phyloP scores from a whole-genome alignment of 352 stramenopile species.

The Plasmopara muralis region DNA sequence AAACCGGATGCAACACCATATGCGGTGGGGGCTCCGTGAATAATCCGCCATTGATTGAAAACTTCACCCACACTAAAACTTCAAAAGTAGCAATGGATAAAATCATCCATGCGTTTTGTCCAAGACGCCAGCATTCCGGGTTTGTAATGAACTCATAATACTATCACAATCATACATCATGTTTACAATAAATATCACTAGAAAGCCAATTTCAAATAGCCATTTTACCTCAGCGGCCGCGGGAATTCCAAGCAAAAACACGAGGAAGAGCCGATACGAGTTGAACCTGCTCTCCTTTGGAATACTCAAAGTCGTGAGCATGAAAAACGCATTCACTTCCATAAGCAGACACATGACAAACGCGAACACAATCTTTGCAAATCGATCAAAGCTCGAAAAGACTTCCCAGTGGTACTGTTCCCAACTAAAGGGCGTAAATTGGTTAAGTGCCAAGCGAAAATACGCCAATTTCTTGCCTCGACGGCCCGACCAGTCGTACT shows the following conservation, averaged over 20 bases:
- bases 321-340: conserved; percentile 92
- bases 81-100: conserved; percentile 71
- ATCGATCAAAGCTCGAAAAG: conserved; percentile 88
- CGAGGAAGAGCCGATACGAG: conserved; percentile 62
- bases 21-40: conserved; percentile 50
- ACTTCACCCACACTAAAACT: conserved; percentile 79
- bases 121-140: conserved; percentile 61
- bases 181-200: not conserved
- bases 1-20: conserved; percentile 51
- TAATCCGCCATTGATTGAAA: conserved; percentile 49
- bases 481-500: conserved; percentile 87
- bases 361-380: conserved; percentile 74
- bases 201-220: not conserved
- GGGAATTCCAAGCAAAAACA: conserved; percentile 79
- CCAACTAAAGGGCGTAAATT: conserved; percentile 88
- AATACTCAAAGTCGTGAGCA: conserved; percentile 84
- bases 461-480: conserved; percentile 62
- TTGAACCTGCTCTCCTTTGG: conserved; percentile 86
- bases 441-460: conserved; percentile 61
- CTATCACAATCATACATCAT: conserved; percentile 12
- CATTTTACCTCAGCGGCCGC: conserved; percentile 57
- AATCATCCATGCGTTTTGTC: conserved; percentile 83
- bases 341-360: conserved; percentile 81
- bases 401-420: conserved; percentile 88
- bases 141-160: conserved; percentile 86